Conservation (phyloP, 768 basidiomycete genomes). For the Lenzites betulinus region DNA sequence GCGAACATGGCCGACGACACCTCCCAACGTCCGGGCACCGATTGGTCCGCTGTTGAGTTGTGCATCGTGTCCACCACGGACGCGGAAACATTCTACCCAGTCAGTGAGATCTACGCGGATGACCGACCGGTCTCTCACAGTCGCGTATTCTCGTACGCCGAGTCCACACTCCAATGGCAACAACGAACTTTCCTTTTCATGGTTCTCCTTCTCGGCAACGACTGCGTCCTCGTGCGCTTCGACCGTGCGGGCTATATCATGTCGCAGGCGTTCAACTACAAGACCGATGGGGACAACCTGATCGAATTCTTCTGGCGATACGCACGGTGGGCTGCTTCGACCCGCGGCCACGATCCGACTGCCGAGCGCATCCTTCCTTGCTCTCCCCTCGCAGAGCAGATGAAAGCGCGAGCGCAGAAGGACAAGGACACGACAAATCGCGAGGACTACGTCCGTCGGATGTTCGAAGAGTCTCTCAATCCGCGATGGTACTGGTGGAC, state of each 20-base stretch:
- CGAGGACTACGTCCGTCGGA: not conserved
- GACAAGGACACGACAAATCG: not conserved
- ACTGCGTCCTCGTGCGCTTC: slow-evolving; percentile 1
- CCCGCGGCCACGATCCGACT: not conserved
- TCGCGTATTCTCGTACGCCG: not conserved
- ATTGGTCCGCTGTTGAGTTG: not conserved
- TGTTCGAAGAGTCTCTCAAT: not conserved
- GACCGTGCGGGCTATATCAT: slow-evolving; percentile 1
- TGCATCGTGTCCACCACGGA: not conserved
- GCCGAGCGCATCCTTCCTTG: not conserved
- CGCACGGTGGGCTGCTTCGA: not conserved
- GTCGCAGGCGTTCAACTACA: slow-evolving; percentile 3
- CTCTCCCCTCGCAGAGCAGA: not conserved
- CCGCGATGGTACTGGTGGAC: not conserved
- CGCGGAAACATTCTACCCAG: not conserved
- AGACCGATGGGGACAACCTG: not conserved
- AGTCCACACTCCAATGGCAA: not conserved
- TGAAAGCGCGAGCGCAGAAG: not conserved
- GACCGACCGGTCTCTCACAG: not conserved
- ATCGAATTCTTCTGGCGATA: slow-evolving; percentile 6
- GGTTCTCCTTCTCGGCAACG: not conserved
- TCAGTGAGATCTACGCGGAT: not conserved
- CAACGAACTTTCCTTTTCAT: not conserved
- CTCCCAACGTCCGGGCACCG: not conserved
- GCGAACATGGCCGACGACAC: not conserved